Evolutionary conservation across 1,284 basidiomycete species (phyloP), one percentile per base, ranked within the genome.

Genomic region (Retiboletus flavoniger): DNA sequence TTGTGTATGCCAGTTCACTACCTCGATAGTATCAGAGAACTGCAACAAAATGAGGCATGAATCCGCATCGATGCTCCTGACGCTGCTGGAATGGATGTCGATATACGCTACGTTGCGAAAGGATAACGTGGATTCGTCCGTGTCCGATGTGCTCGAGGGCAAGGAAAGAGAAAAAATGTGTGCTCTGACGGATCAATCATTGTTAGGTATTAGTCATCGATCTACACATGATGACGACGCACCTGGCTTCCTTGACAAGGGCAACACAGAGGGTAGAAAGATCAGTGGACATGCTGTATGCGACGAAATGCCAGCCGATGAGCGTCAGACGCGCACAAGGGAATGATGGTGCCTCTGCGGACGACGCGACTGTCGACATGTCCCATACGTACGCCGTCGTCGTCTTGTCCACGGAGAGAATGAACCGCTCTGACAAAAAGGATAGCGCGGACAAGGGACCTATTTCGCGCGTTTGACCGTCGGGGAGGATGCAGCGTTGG

Each of bases 1-100:
- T n/a, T 51, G 41, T 6, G 55, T 63, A 9, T 51, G 49, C 65
- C 59, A 66, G 43, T 68, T 36, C 1, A 67, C 17, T 1, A 64
- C 32, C 28, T 54, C 57, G 11, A 68, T 19, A 2, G n/a, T 24
- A 5, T 43, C 17, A 1, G 19, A 21, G 6, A 29, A 1, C 3
- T 50, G 46, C 17, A 62, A 40, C 31, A 66, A 14, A 7, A 31
- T 47, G 19, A 60, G 44, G n/a, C 50, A 46, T n/a, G 51, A 49
- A 10, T 66, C 56, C n/a, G 32, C 48, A 39, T 68, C 53, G n/a
- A 66, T 56, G 19, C 34, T 44, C 17, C 40, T n/a, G 32, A 57
- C 16, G 3, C 7, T 9, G 2, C 9, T 36, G 6, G 29, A 24
- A 4, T 16, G 17, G 8, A 51, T 41, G 47, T 55, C 28, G 26